phyloP scores from a whole-genome alignment of 2,329 filamentous ascomycete genomes.

The Apiospora arundinis region DNA sequence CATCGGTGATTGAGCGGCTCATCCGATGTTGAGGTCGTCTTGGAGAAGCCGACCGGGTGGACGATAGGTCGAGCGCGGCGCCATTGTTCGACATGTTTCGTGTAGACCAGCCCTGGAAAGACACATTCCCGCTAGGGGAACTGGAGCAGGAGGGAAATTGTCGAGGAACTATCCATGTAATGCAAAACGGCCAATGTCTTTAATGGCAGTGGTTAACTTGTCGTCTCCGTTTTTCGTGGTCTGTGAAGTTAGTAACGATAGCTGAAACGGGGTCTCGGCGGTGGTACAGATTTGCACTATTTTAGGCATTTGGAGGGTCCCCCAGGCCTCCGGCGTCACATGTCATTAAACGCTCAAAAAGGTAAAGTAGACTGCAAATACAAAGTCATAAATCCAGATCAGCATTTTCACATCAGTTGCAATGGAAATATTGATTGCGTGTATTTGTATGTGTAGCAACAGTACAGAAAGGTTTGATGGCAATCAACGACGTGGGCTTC shows the following conservation, averaged over 20 bases:
- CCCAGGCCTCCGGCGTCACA: neutral
- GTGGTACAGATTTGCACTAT: neutral
- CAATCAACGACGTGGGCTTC: neutral
- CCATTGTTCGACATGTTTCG: slow-evolving; percentile 41
- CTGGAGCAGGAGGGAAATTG: neutral
- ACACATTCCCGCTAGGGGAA: neutral
- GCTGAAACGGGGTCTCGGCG: neutral
- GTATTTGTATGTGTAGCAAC: neutral
- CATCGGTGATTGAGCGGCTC: slow-evolving; percentile 61
- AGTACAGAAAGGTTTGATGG: neutral
- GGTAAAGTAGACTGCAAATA: neutral
- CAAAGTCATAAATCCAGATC: neutral
- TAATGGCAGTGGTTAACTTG: neutral
- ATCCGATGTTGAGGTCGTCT: slow-evolving; percentile 56
- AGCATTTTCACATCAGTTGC: neutral
- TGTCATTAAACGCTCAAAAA: neutral
- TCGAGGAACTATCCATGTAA: neutral
- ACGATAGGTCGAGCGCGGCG: slow-evolving; percentile 38
- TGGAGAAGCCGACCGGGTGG: slow-evolving; percentile 40
- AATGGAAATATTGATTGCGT: neutral
- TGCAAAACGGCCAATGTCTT: neutral
- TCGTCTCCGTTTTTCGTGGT: neutral
- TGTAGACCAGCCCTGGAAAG: slow-evolving; percentile 15
- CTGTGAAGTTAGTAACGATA: neutral
- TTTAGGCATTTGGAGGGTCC: neutral